phyloP scores from a whole-genome alignment of 768 basidiomycete species.

The Gloeophyllum trabeum region DNA sequence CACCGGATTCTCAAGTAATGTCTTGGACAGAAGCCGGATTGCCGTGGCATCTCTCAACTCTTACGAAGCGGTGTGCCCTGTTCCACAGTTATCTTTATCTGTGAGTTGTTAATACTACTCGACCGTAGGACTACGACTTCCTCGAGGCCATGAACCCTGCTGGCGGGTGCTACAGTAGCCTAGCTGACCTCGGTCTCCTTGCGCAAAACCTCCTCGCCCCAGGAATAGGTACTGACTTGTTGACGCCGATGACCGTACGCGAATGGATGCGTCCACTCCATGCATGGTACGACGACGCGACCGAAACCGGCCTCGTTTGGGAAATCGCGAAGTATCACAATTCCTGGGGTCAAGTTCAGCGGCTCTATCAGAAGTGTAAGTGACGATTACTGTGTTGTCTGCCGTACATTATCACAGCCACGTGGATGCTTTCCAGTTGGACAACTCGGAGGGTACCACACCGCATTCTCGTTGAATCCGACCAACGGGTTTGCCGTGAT shows the following conservation, averaged over 20 bases:
- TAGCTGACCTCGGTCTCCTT: slow-evolving; percentile 14
- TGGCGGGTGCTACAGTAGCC: slow-evolving; percentile 17
- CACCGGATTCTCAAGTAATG: slow-evolving; percentile 31
- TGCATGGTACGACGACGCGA: slow-evolving; percentile 10
- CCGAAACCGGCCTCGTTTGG: slow-evolving; percentile 13
- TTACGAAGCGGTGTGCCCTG: no score
- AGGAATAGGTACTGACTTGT: slow-evolving; percentile 7
- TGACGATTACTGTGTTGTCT: no score
- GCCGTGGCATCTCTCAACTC: slow-evolving; percentile 25
- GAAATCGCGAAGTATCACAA: slow-evolving; percentile 10
- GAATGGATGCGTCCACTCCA: slow-evolving; percentile 17
- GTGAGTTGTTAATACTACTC: no score
- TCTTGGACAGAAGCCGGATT: slow-evolving; percentile 20
- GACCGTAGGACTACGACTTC: slow-evolving; percentile 29
- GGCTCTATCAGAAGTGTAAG: no score
- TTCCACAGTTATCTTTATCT: no score
- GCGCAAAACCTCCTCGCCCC: slow-evolving; percentile 16
- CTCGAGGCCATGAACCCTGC: slow-evolving; percentile 21
- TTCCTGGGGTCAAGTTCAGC: no score
- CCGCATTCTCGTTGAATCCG: slow-evolving; percentile 7
- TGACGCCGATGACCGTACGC: slow-evolving; percentile 11
- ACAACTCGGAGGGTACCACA: slow-evolving; percentile 6
- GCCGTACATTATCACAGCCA: no score
- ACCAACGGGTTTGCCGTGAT: slow-evolving; percentile 8
- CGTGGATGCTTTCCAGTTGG: no score